Evolutionary conservation across 768 basidiomycete genomes (phyloP).

Genomic region (Mycena venus): DNA sequence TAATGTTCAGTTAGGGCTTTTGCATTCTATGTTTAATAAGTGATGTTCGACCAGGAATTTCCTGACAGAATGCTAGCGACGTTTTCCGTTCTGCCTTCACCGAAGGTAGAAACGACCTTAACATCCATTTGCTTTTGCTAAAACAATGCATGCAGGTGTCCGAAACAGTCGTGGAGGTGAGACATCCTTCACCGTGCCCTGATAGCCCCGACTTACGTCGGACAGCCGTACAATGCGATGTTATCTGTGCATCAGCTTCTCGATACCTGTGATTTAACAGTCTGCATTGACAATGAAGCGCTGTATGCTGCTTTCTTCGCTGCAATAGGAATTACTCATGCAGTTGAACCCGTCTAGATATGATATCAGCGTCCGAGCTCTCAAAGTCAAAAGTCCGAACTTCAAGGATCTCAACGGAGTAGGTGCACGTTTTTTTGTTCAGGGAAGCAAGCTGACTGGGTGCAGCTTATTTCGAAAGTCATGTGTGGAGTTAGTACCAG

Average conservation of each 20-base stretch:
- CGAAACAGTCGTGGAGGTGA: slow-evolving; percentile 74
- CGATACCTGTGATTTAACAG: slow-evolving; percentile 86
- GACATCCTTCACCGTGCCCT: slow-evolving; percentile 59
- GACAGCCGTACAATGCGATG: slow-evolving; percentile 87
- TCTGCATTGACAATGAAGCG: slow-evolving; percentile 92
- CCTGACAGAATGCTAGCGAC: slow-evolving; percentile 71
- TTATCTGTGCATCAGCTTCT: slow-evolving; percentile 92
- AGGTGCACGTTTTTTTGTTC: slow-evolving; percentile 35
- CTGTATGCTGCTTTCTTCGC: slow-evolving; percentile 61
- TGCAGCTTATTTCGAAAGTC: slow-evolving; percentile 83
- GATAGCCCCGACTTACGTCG: background rate
- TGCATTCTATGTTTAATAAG: slow-evolving; percentile 17
- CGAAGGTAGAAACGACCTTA: slow-evolving; percentile 49
- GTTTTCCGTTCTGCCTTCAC: slow-evolving; percentile 67
- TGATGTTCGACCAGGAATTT: slow-evolving; percentile 53
- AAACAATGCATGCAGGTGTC: slow-evolving; percentile 53
- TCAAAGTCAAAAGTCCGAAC: slow-evolving; percentile 73
- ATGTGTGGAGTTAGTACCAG: slow-evolving; percentile 97
- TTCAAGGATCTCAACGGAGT: slow-evolving; percentile 82
- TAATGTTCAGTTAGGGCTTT: slow-evolving; percentile 34
- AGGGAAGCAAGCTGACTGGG: slow-evolving; percentile 9
- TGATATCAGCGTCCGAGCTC: slow-evolving; percentile 74
- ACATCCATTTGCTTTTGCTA: background rate
- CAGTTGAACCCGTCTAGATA: slow-evolving; percentile 59
- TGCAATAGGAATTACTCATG: background rate